Evolutionary conservation across 768 basidiomycete species (phyloP), one percentile per base, ranked within the genome.

Genomic region (Gymnopilus junonius): DNA sequence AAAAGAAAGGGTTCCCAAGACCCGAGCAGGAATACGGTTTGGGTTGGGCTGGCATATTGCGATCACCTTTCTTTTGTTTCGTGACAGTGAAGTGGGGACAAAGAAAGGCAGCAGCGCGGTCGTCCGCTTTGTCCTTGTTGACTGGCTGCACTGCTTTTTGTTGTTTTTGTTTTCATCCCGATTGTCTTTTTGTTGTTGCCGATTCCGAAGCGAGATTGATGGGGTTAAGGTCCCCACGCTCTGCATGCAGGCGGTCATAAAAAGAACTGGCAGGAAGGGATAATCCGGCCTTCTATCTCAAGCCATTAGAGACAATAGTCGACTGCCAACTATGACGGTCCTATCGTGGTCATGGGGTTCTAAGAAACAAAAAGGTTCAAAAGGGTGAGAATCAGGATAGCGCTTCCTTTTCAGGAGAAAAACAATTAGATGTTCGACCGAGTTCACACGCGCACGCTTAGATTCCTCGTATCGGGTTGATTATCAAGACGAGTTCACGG

Each of bases 101-200:
- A 66, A 62, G 59, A 63, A 66, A 61, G 61, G 11, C 27, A 55
- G 61, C 63, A 65, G 68, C 59, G 62, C 65, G 61, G 66, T 58
- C 68, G 67, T 65, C 55, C 31, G 65, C 53, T 58, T 68, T 66
- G 58, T 58, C 20, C 31, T 65, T 68, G 67, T 70, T 69, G 68
- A 68, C 67, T 66, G 61, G 46, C 50, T 65, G 62, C 60, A 68
- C 62, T 40, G 65, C 65, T 65, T 69, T 69, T 69, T 69, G 64
- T 71, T 69, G 65, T 69, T 67, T 64, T 66, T 62, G 45, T 61
- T 68, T 58, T 67, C 67, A 65, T 67, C 64, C 64, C 65, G 55
- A 63, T 61, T 63, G 57, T 56, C 67, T 67, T 70, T 71, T 72
- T 72, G 69, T 70, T 69, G 53, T 70, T 65, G 56, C 60, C 68